These are phyloP conservation scores for Puccinellia tenuiflora DNA, from an alignment of 176 grass and related monocot genomes.

Conservation along the genomic window DNA sequence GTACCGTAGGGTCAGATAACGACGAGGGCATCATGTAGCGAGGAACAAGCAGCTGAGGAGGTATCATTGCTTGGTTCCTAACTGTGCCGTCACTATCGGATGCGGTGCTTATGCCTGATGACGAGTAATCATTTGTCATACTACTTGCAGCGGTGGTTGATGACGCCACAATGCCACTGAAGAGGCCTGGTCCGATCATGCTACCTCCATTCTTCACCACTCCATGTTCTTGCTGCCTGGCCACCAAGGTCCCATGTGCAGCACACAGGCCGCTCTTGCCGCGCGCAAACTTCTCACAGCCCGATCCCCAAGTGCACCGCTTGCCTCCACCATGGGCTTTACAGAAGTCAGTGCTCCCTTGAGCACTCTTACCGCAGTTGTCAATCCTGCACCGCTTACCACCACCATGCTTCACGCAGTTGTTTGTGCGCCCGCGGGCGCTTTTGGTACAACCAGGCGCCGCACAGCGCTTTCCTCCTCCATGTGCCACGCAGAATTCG, in stretches of 20 bases:
- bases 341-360: constrained; percentile 64
- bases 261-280: constrained; percentile 62
- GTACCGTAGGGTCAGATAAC: constrained; percentile 23
- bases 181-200: constrained; percentile 60
- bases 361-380: constrained; percentile 50
- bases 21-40: constrained; percentile 56
- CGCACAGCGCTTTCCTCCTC: constrained; percentile 54
- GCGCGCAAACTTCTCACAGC: constrained; percentile 62
- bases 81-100: constrained; percentile 44
- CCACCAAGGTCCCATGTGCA: constrained; percentile 55
- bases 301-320: constrained; percentile 48
- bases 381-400: constrained; percentile 57
- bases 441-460: constrained; percentile 52
- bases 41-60: constrained; percentile 59
- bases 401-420: constrained; percentile 53
- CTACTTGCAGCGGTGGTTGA: constrained; percentile 31
- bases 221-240: constrained; percentile 38
- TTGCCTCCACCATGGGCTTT: constrained; percentile 68
- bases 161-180: constrained; percentile 48
- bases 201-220: constrained; percentile 15
- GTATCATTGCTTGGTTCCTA: constrained; percentile 56
- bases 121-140: constrained; percentile 45
- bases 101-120: constrained; percentile 37
- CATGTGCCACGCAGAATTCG: constrained; percentile 58
- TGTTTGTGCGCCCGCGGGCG: constrained; percentile 53